phyloP scores from a whole-genome alignment of 2,329 filamentous ascomycete species.

The Xenosphaeropsis pyriputrescens region DNA sequence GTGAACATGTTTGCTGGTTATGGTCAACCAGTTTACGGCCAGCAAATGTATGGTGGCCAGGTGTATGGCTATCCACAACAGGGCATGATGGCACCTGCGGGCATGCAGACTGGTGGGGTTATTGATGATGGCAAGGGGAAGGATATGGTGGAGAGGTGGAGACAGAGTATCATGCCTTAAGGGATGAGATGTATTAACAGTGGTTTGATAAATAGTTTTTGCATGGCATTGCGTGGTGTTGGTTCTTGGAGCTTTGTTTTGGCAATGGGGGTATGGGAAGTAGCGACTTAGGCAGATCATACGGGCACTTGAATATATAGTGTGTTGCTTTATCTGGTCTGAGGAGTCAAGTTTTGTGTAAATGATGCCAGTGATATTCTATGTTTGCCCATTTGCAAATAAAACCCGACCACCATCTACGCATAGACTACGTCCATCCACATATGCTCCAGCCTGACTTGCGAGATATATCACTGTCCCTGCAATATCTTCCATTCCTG shows the following conservation, averaged over 20 bases:
- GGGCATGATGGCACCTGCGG: slow-evolving; percentile 6
- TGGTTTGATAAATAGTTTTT: too few relatives aligned
- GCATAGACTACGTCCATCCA: slow-evolving; percentile 23
- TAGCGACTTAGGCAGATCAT: too few relatives aligned
- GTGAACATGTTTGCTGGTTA: slow-evolving; percentile 3
- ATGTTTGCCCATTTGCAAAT: slow-evolving; percentile 22
- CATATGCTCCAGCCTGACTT: slow-evolving; percentile 25
- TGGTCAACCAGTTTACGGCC: slow-evolving; percentile 4
- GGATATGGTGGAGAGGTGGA: slow-evolving; percentile 21
- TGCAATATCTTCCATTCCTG: slow-evolving; percentile 24
- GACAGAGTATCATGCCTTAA: slow-evolving; percentile 17
- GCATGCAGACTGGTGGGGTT: slow-evolving; percentile 7
- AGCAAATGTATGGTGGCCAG: slow-evolving; percentile 9
- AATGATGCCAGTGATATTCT: too few relatives aligned
- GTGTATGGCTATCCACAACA: slow-evolving; percentile 7
- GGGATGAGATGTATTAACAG: neutral
- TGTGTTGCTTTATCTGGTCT: too few relatives aligned
- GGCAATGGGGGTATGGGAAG: too few relatives aligned
- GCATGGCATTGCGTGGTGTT: too few relatives aligned
- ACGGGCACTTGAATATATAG: too few relatives aligned
- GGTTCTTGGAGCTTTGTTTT: neutral
- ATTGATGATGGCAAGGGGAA: slow-evolving; percentile 14
- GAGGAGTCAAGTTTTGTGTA: too few relatives aligned
- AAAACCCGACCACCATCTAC: slow-evolving; percentile 24
- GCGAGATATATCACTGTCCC: slow-evolving; percentile 26